Base-by-base conservation (phyloP, 2,329 filamentous ascomycete species). In the Chaetoscypha palmicola region DNA sequence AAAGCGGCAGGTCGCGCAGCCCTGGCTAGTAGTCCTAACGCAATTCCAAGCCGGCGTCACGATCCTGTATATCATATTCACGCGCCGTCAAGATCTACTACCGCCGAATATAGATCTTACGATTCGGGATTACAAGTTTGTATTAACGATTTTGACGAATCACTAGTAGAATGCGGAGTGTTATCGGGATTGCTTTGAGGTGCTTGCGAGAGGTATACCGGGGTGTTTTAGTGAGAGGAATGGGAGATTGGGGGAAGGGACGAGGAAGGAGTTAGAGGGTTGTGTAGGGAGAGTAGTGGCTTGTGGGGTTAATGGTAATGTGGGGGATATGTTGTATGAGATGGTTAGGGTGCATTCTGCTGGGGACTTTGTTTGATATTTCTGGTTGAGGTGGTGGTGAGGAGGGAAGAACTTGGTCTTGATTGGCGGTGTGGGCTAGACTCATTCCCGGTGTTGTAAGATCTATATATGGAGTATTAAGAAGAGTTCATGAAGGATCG, bases 21-120 rank as follows among this genome's bases (percentile, higher is more conserved):
- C 42, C 19, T 52, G 47, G 42, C 36, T 50, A 4, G 45, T 43
- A 11, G 50, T 40, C 4, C 21, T 50, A 12, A 50, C 46, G 20
- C 50, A 50, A 38, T 50, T 50, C 28, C 48, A 53, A 34, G 56
- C 56, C 14, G 51, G 54, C 30, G 50, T 48, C 3, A 62, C 59
- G 2, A 50, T 64, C 12, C 48, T 62, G 8, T 64, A 63, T 43
- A 60, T 59, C 38, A 50, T 54, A 14, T 64, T 59, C 59, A 49
- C 48, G 0, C 51, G 51, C 10, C 53, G 49, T 8, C 8, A 7
- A 9, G 45, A 49, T 8, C 36, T 20, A 2, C 30, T 59, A 4
- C 54, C 54, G 31, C 53, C 35, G 14, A 52, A 51, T 30, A 47
- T 40, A 4, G 52, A 51, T n/a, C 45, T 51, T 12, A 55, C 59